Percentiles rank a stretch among this genome's conserved stretches.
phyloP scores from a whole-genome alignment of 1,139 yeast species.

The Nakaseomyces glabratus region DNA sequence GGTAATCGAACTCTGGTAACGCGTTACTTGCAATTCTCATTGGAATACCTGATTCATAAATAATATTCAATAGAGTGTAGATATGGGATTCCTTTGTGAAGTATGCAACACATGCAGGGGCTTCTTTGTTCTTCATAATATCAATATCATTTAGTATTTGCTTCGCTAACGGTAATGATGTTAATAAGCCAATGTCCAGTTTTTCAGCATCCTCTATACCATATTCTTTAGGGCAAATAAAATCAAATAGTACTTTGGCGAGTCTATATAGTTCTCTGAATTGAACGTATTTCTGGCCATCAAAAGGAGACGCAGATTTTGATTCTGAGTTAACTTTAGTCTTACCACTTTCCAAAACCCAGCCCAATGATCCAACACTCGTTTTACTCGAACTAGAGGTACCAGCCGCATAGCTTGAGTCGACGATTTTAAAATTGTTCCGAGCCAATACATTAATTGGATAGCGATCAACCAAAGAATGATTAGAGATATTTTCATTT shows the following conservation, averaged over 20 bases:
- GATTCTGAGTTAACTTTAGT: constrained; percentile 32
- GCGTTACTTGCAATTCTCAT: constrained; percentile 92
- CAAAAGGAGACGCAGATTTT: constrained; percentile 54
- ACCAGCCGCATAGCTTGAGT: constrained; percentile 13
- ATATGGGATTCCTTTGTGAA: constrained; percentile 97
- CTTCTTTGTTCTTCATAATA: constrained; percentile 64
- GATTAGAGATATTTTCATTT: constrained; percentile 49
- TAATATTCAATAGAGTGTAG: constrained; percentile 81
- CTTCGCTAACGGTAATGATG: constrained; percentile 88
- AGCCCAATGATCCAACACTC: constrained; percentile 63
- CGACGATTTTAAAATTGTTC: constrained; percentile 53
- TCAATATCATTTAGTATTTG: constrained; percentile 77
- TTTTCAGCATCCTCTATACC: constrained; percentile 96
- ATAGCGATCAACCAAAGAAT: constrained; percentile 62
- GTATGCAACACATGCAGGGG: constrained; percentile 79
- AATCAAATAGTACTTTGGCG: constrained; percentile 90
- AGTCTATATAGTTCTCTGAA: constrained; percentile 81
- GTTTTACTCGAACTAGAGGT: constrained; percentile 25
- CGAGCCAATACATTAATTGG: constrained; percentile 74
- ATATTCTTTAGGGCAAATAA: constrained; percentile 96
- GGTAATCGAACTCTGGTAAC: constrained; percentile 88
- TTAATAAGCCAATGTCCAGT: constrained; percentile 86
- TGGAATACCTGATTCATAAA: constrained; percentile 90
- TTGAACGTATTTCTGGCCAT: constrained; percentile 68
- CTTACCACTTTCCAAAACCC: constrained; percentile 52